Evolutionary conservation across 2,329 filamentous ascomycete species (phyloP), one percentile per base, ranked within the genome.

Genomic region (Tolypocladium nubicola): DNA sequence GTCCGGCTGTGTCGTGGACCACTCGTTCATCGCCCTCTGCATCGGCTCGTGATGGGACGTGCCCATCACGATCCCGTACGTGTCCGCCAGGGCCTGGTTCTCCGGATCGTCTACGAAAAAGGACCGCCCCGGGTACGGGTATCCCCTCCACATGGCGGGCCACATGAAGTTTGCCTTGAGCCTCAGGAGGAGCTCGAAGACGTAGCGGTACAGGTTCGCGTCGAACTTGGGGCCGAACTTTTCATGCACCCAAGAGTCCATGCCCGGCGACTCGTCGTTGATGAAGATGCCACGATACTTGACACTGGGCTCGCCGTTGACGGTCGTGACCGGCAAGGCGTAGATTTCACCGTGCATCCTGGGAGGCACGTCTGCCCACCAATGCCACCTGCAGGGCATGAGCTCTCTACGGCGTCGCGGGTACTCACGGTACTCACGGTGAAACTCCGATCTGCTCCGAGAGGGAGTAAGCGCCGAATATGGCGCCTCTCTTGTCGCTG

Each of bases 1-100:
- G 3, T 79, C 65, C 1, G 71, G 64, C 8, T 70, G 67, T 6
- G 66, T 62, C 10, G 63, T 67, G 21, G 71, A 69, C 74, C 74
- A 76, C 59, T 77, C 74, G 19, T 77, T 79, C 9, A 81, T 84
- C 10, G 79, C 76, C 30, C 83, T 75, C 61, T 81, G 79, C 82
- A 87, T 83, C 0, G 84, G 84, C 66, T 87, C 84, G 14, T 84
- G 84, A 63, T 87, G 84, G 0, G 80, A 83, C 0, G 82, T 85
- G 3, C 81, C 83, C 67, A 87, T 79, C 3, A 86, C 82, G 45
- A 87, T 81, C 2, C 81, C 84, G 58, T 84, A 86, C 56, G 79
- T 77, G 57, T 87, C 80, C 0, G 84, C 84, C 5, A 83, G 73
- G 3, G 76, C 73, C 60, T 84, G 80, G 52, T 80, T 87, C 8